Base-by-base conservation (phyloP, 2,329 filamentous ascomycete species). In the Paramyrothecium sp. region DNA sequence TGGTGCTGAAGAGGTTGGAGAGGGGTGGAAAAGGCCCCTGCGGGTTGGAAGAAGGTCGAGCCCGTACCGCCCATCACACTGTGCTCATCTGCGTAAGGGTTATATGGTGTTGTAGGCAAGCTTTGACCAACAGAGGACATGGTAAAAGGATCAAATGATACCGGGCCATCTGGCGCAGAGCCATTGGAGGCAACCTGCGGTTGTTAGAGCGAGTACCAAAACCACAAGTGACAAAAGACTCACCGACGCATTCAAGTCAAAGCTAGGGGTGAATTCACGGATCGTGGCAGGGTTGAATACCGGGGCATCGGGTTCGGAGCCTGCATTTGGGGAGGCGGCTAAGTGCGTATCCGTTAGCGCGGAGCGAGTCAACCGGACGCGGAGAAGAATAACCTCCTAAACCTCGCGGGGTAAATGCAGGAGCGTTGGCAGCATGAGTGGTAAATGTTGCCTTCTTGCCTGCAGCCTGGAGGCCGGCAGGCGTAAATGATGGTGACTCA, bases 401-500 rank as follows among this genome's bases (percentile, higher is more conserved):
- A 58, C 81, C 86, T 66, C 90, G 84, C 34, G 91, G 91, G 19
- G 90, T 95, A 67, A 96, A 96, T 4, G 91, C 87, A 20, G 92
- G 90, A 21, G 94, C 95, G 71, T 85, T 95, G n/a, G 90, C 93
- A 56, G 91, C 90, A 74, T 96, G 92, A 1, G 92, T 91, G 8
- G 93, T 95, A 62, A 98, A 92, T 10, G 88, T 88, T 11, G 88
- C 83, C 67, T 89, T 89, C 73, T 92, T 92, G 22, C 76, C 69
- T 1, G 77, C 74, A 22, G 81, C 63, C 58, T 75, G 74, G 48
- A 81, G 65, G 58, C 72, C 77, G 16, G 84, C 78, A 7, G 94
- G 94, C 0, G 92, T 97, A 72, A 99, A 99, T 51, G 94, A 91
- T 13, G 95, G 94, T 10, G 95, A 98, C 68, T 98, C 95, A 69